Percentiles rank a stretch among this genome's conserved stretches.
phyloP scores from a whole-genome alignment of 352 stramenopile genomes.

The Globisporangium echinulatum region DNA sequence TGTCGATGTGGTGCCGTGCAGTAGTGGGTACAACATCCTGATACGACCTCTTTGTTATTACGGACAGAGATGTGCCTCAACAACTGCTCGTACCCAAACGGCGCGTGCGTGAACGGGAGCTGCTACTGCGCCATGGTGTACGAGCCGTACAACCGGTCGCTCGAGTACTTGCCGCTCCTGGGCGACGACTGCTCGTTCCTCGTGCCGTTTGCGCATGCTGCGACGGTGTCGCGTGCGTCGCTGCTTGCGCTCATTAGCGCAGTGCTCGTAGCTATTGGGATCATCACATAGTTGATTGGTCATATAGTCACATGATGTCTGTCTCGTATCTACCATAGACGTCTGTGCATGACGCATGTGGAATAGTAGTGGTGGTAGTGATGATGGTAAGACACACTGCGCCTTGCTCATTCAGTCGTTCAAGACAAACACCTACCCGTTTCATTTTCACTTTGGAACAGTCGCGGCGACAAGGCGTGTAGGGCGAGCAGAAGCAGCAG shows the following conservation, averaged over 20 bases:
- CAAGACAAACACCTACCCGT: too few relatives aligned
- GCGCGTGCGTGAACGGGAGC: slow-evolving; percentile 85
- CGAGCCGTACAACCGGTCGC: slow-evolving; percentile 93
- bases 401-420: too few relatives aligned
- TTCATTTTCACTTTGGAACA: too few relatives aligned
- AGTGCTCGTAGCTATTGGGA: slow-evolving; percentile 2
- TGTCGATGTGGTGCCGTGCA: background rate
- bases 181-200: slow-evolving; percentile 83
- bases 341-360: too few relatives aligned
- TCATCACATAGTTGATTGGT: slow-evolving; percentile 3
- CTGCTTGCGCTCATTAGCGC: background rate
- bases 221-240: slow-evolving; percentile 1
- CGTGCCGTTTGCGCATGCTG: slow-evolving; percentile 49
- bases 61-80: slow-evolving; percentile 89
- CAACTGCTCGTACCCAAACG: slow-evolving; percentile 96
- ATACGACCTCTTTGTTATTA: background rate
- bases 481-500: too few relatives aligned
- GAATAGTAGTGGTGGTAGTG: too few relatives aligned
- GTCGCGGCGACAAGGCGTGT: too few relatives aligned
- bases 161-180: slow-evolving; percentile 71
- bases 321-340: background rate
- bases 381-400: too few relatives aligned
- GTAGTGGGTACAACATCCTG: background rate
- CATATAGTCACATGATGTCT: background rate
- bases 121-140: slow-evolving; percentile 92